Evolutionary conservation across 768 basidiomycete genomes (phyloP), one percentile per base, ranked within the genome.

Genomic region (Serendipita sp.): DNA sequence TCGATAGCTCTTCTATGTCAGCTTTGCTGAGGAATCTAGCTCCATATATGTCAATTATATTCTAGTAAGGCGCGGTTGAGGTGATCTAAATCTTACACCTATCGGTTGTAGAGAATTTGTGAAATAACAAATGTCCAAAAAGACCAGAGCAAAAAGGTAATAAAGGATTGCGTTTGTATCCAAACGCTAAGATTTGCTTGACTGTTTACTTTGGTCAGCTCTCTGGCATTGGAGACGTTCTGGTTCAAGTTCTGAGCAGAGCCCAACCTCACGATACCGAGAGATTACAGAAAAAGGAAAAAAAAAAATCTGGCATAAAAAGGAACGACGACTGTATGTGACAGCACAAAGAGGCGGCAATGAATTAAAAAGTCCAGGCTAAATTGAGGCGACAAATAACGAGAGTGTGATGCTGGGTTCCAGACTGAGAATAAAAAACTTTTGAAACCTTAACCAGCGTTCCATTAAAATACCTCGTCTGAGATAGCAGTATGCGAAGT

Each of bases 321-420:
- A 58, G 24, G 53, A 58, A 58, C 53, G 53, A 58, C 53, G 11
- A 58, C 53, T 58, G 24, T 58, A 58, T 58, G 53, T 13, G 17
- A 58, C 53, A 58, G 53, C 53, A 58, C n/a, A 38, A 58, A 58
- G 53, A 58, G 53, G 53, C 53, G 17, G 20, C 24, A 24, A 58
- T 24, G 30, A 24, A 31, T 20, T 48, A 48, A 48, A 20, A 42
- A 58, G 33, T 24, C 31, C 22, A 58, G 45, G 45, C 53, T 58
- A 33, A 58, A 58, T 11, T 24, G 53, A 24, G 38, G 45, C n/a
- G 26, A 31, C 53, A 31, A 58, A 58, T 58, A 58, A 58, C 17
- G 53, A 58, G 53, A 58, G 53, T 58, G 53, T 24, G 53, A 58
- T 31, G 33, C 53, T 31, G 53, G 20, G 24, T 58, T 58, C 22